Percentiles rank a stretch among this genome's conserved stretches.
These are phyloP conservation scores for Candida hispaniensis DNA, from an alignment of 805 yeast species.

Conservation along the genomic window DNA sequence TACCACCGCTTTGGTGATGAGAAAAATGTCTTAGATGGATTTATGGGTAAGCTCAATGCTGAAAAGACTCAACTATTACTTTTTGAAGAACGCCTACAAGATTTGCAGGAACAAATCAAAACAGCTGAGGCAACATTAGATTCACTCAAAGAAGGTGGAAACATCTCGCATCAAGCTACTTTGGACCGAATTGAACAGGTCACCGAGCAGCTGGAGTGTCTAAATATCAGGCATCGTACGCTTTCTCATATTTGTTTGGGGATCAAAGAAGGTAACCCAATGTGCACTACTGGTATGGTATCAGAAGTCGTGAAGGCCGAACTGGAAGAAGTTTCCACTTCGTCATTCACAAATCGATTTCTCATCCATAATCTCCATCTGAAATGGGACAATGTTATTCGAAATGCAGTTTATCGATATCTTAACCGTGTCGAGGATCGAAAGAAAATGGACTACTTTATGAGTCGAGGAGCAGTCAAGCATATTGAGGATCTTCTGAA, in stretches of 20 bases:
- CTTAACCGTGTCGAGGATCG: conserved; percentile 39
- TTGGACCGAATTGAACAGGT: conserved; percentile 18
- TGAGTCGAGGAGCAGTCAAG: conserved; percentile 40
- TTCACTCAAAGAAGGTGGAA: conserved; percentile 22
- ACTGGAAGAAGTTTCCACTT: conserved; percentile 11
- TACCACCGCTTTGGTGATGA: conserved; percentile 42
- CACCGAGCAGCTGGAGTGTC: conserved; percentile 17
- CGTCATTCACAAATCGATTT: conserved; percentile 52
- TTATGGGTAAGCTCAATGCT: conserved; percentile 29
- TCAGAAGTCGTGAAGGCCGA: conserved; percentile 11
- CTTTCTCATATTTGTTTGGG: conserved; percentile 10
- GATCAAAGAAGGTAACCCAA: conserved; percentile 6
- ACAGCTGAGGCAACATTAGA: conserved; percentile 28
- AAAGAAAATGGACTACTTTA: conserved; percentile 35
- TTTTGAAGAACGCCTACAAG: conserved; percentile 24
- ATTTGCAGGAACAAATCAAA: conserved; percentile 26
- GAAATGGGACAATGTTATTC: conserved; percentile 64
- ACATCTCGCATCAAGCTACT: conserved; percentile 21
- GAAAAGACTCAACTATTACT: conserved; percentile 24
- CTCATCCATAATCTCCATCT: conserved; percentile 60
- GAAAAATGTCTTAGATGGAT: conserved; percentile 49
- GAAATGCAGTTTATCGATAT: conserved; percentile 56
- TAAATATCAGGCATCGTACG: conserved; percentile 18
- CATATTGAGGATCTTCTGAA: conserved; percentile 42
- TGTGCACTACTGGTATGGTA: conserved; percentile 4